Evolutionary conservation across 306 rosid genomes (phyloP).

Genomic region (Fagus sylvatica): DNA sequence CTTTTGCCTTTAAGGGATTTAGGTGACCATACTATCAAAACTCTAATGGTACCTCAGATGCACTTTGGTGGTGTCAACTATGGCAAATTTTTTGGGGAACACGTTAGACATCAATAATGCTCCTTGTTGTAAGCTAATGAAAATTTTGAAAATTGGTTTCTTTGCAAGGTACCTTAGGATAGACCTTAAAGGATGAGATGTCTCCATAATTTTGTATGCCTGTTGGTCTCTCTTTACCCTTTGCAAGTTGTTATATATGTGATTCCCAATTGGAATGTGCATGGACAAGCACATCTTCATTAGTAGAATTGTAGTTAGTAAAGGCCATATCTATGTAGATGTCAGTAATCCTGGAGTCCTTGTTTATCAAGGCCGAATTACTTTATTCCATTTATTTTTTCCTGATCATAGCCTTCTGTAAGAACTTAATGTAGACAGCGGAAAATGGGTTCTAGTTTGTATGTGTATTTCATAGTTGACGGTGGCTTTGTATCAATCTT

Average conservation of each 20-base stretch:
- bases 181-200: neutral
- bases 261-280: slow-evolving; percentile 5
- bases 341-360: neutral
- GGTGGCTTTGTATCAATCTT: neutral
- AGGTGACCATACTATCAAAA: neutral
- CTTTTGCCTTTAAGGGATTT: neutral
- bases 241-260: neutral
- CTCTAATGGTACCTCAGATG: neutral
- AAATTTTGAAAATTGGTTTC: neutral
- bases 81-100: neutral
- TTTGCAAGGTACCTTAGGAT: neutral
- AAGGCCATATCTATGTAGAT: neutral
- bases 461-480: neutral
- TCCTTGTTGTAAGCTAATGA: neutral
- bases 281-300: neutral
- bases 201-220: neutral
- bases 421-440: neutral
- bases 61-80: neutral
- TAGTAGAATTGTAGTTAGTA: neutral
- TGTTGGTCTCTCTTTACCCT: neutral
- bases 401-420: neutral
- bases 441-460: neutral
- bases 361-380: neutral
- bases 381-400: neutral
- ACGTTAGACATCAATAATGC: neutral